A percentile compares a stretch with the other conserved stretches of the same genome.
phyloP scores from a whole-genome alignment of 2,329 filamentous ascomycete genomes.

The Mycosphaerelloides madeirae region DNA sequence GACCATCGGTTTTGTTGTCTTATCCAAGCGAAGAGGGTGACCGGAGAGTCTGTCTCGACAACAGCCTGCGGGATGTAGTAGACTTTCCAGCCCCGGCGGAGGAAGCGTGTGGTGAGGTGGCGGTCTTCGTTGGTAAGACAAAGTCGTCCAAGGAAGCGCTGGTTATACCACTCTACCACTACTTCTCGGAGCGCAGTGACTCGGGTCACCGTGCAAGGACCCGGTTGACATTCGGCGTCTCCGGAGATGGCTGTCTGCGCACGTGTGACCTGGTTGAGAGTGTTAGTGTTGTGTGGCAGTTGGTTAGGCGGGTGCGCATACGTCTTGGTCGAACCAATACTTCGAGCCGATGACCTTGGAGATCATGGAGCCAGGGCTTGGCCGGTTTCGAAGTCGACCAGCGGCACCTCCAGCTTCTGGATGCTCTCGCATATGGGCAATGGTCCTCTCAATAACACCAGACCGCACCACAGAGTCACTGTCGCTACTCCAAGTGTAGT shows the following conservation, averaged over 20 bases:
- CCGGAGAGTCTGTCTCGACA: background rate
- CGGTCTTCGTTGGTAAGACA: background rate
- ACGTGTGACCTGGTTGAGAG: too few species aligned
- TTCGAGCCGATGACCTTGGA: too few species aligned
- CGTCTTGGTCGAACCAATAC: too few species aligned
- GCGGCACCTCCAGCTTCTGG: too few species aligned
- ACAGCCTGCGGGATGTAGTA: background rate
- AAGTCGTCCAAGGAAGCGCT: background rate
- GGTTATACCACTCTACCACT: background rate
- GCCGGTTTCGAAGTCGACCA: too few species aligned
- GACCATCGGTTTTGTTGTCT: background rate
- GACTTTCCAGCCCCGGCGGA: background rate
- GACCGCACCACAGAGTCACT: background rate
- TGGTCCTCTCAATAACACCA: background rate
- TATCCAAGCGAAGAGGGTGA: background rate
- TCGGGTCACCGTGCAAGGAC: background rate
- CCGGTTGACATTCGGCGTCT: constrained; percentile 1
- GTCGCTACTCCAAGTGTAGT: background rate
- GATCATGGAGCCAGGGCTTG: too few species aligned
- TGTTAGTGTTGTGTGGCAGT: too few species aligned
- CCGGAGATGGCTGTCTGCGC: too few species aligned
- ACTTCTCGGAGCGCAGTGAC: background rate
- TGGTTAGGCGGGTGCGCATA: too few species aligned
- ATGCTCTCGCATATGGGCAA: background rate
- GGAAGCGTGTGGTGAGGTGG: background rate